A percentile compares a stretch with the other conserved stretches of the same genome.
phyloP scores from a whole-genome alignment of 2,329 filamentous ascomycete species.

The Zasmidium angulare region DNA sequence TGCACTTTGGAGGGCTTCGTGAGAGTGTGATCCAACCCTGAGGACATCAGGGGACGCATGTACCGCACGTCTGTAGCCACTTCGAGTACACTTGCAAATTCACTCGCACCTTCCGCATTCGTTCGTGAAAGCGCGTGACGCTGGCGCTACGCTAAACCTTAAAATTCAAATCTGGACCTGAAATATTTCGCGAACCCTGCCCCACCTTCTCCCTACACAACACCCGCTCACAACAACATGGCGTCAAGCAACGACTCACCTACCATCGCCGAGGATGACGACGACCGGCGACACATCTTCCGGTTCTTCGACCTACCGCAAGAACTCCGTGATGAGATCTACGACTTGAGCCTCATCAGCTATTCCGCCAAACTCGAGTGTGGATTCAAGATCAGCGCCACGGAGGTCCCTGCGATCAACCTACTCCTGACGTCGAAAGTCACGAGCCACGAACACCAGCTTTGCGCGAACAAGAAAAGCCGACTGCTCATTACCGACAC shows the following conservation, averaged over 20 bases:
- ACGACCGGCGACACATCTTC: no score
- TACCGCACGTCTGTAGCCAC: no score
- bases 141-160: background rate
- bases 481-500: background rate
- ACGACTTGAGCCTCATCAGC: background rate
- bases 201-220: background rate
- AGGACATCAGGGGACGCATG: no score
- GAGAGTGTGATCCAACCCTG: no score
- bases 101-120: background rate
- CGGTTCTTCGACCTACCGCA: constrained; percentile 14
- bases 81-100: background rate
- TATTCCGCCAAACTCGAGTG: background rate
- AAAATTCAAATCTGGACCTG: background rate
- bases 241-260: background rate
- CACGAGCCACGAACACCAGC: background rate
- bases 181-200: background rate
- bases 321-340: constrained; percentile 15
- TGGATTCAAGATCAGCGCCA: background rate
- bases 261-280: background rate
- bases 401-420: background rate
- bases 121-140: background rate
- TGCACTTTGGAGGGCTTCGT: no score
- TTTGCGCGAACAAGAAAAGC: background rate
- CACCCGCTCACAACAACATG: background rate
- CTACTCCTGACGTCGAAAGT: background rate